Conservation (phyloP, 75 land plant genomes). For the Pinus tabuliformis region DNA sequence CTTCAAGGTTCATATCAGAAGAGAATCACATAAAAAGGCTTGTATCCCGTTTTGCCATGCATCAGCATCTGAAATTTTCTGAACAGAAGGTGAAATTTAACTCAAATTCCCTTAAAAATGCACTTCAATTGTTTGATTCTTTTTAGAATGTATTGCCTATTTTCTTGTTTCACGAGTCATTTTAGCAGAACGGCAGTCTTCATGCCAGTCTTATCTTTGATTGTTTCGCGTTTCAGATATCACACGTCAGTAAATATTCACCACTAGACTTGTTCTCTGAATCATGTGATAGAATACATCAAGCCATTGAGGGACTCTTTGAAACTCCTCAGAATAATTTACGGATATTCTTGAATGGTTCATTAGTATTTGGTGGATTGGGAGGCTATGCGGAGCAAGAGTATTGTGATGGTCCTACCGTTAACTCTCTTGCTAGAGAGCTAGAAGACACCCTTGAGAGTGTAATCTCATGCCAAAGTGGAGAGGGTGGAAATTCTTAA, state of each 20-base stretch:
- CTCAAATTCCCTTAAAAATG: neutral
- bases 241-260: conserved; percentile 70
- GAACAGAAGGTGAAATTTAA: conserved; percentile 57
- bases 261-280: conserved; percentile 95
- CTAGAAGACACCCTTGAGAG: conserved; percentile 47
- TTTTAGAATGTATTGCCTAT: neutral
- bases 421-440: conserved; percentile 2
- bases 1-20: conserved; percentile 63
- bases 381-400: conserved; percentile 33
- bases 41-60: conserved; percentile 79
- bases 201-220: neutral
- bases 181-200: neutral
- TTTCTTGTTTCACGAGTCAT: neutral
- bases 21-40: conserved; percentile 57
- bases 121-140: neutral
- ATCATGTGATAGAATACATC: conserved; percentile 54
- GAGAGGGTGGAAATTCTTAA: conserved; percentile 42
- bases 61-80: conserved; percentile 73
- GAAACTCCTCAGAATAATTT: conserved; percentile 86
- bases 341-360: conserved; percentile 80
- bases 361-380: conserved; percentile 63
- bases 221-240: conserved; percentile 45
- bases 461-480: conserved; percentile 38
- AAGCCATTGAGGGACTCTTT: conserved; percentile 64
- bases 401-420: neutral